Evolutionary conservation across 192 early-diverging fungal species (phyloP).

Genomic region (Jimgerdemannia flammicorona): DNA sequence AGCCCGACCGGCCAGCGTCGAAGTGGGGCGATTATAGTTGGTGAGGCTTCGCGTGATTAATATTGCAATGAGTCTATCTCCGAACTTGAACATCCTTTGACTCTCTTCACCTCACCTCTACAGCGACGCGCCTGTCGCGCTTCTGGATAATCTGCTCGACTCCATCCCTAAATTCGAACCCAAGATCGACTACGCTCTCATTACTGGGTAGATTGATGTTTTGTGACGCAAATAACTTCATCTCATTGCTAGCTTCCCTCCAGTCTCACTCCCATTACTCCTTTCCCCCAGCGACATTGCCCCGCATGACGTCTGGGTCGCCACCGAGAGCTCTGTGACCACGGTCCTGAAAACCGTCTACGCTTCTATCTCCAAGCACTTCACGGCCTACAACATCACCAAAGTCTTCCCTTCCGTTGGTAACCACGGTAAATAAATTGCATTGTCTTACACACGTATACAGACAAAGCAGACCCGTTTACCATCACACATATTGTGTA

Average conservation of each 20-base stretch:
- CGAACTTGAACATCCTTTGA: neutral
- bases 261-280: neutral
- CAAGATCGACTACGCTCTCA: slow-evolving; percentile 38
- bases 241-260: slow-evolving; percentile 34
- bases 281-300: slow-evolving; percentile 40
- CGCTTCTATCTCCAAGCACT: slow-evolving; percentile 7
- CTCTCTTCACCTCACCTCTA: neutral
- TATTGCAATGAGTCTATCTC: neutral
- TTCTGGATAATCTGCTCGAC: slow-evolving; percentile 40
- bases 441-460: too few relatives aligned
- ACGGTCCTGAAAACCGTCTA: neutral
- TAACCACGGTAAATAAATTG: slow-evolving; percentile 43
- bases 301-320: slow-evolving; percentile 52
- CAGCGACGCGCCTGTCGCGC: slow-evolving; percentile 42
- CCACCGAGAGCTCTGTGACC: slow-evolving; percentile 32
- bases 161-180: slow-evolving; percentile 39
- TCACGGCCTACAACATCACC: slow-evolving; percentile 25
- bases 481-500: too few relatives aligned
- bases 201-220: slow-evolving; percentile 43
- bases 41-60: neutral
- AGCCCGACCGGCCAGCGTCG: slow-evolving; percentile 18
- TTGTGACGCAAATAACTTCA: slow-evolving; percentile 36
- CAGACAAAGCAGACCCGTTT: too few relatives aligned
- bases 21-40: slow-evolving; percentile 39
- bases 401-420: slow-evolving; percentile 48